Evolutionary conservation across 2,329 filamentous ascomycete genomes (phyloP).

Genomic region (Blastomyces gilchristii): DNA sequence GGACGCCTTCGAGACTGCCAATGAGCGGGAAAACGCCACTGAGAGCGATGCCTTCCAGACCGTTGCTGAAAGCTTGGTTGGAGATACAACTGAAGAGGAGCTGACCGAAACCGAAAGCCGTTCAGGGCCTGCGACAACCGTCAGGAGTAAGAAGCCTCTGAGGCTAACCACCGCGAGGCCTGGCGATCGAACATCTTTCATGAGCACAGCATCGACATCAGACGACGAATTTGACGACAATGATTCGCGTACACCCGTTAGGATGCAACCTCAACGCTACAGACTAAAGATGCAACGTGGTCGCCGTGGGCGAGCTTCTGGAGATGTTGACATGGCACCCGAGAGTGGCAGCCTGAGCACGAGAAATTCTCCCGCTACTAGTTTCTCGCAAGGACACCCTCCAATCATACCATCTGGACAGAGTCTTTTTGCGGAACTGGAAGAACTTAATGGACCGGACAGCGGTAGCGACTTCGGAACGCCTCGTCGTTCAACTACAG

Average conservation of each 20-base stretch:
- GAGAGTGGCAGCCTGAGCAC: conserved; percentile 31
- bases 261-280: conserved; percentile 56
- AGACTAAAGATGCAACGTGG: conserved; percentile 61
- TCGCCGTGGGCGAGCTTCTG: conserved; percentile 47
- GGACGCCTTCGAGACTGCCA: conserved; percentile 60
- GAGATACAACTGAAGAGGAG: conserved; percentile 68
- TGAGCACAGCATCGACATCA: conserved; percentile 83
- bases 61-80: conserved; percentile 61
- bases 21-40: conserved; percentile 63
- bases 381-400: conserved; percentile 38
- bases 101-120: conserved; percentile 73
- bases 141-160: conserved; percentile 29
- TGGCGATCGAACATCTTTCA: conserved; percentile 57
- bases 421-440: conserved; percentile 84
- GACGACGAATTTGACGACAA: conserved; percentile 60
- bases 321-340: conserved; percentile 33
- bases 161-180: conserved; percentile 34
- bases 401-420: conserved; percentile 49
- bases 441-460: conserved; percentile 60
- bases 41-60: conserved; percentile 95
- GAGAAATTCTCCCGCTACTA: conserved; percentile 45
- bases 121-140: conserved; percentile 21
- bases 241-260: conserved; percentile 53
- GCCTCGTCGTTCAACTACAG: conserved; percentile 27
- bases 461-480: conserved; percentile 56